A percentile compares a stretch with the other conserved stretches of the same genome.
These are phyloP conservation scores for Xylona heveae DNA, from an alignment of 495 filamentous ascomycete species.

Conservation along the genomic window DNA sequence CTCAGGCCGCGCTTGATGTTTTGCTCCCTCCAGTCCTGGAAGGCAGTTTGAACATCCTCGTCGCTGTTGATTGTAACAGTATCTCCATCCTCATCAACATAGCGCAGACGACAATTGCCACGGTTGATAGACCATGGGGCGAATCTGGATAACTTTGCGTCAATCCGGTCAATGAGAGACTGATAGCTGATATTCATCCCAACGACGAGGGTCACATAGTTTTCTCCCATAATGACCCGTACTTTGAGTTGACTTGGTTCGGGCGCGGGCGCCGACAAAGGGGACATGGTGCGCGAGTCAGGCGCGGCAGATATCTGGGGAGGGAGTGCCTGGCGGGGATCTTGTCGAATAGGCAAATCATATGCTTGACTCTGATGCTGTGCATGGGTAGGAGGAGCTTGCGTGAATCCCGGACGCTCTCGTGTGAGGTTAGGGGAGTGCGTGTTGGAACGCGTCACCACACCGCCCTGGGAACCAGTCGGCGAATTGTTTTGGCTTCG, in stretches of 20 bases:
- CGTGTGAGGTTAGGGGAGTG: slow-evolving; percentile 20
- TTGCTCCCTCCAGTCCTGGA: slow-evolving; percentile 75
- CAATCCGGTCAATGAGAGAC: slow-evolving; percentile 86
- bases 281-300: neutral
- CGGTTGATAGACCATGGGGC: slow-evolving; percentile 59
- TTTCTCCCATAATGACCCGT: slow-evolving; percentile 69
- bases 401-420: too few species aligned
- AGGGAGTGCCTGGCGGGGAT: slow-evolving; percentile 1
- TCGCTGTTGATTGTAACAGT: slow-evolving; percentile 84
- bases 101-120: slow-evolving; percentile 63
- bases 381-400: slow-evolving; percentile 5
- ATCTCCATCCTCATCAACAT: slow-evolving; percentile 82
- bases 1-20: slow-evolving; percentile 37
- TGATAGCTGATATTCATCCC: slow-evolving; percentile 84
- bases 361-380: slow-evolving; percentile 8
- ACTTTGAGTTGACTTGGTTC: slow-evolving; percentile 63
- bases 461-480: slow-evolving; percentile 9
- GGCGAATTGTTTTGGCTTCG: slow-evolving; percentile 50
- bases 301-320: slow-evolving; percentile 1
- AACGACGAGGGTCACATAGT: slow-evolving; percentile 79
- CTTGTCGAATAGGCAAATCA: slow-evolving; percentile 4
- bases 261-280: slow-evolving; percentile 1
- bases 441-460: slow-evolving; percentile 22
- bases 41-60: slow-evolving; percentile 85
- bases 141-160: slow-evolving; percentile 72